phyloP scores from a whole-genome alignment of 192 early-diverging fungal genomes.

The Coemansia brasiliensis region DNA sequence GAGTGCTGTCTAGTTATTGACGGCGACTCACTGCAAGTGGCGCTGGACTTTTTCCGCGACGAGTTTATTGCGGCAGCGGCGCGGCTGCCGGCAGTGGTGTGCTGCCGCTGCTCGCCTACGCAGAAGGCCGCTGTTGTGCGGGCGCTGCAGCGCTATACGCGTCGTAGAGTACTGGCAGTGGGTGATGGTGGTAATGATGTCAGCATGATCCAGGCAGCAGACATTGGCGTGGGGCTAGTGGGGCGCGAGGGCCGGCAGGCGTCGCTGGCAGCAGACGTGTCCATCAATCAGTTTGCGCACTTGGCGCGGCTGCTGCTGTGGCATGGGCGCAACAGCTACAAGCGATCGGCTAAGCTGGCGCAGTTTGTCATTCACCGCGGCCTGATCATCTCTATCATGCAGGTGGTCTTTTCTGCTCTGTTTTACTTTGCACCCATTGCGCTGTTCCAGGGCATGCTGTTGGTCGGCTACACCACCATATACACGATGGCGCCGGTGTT shows the following conservation, averaged over 20 bases:
- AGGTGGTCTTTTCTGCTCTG: conserved; percentile 93
- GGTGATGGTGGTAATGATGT: conserved; percentile 99
- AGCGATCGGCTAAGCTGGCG: conserved; percentile 87
- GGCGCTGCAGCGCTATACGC: conserved; percentile 72
- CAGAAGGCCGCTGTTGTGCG: conserved; percentile 92
- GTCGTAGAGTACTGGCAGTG: conserved; percentile 80
- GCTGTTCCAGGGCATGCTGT: conserved; percentile 83
- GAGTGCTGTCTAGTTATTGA: conserved; percentile 89
- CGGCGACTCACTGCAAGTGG: conserved; percentile 84
- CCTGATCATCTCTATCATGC: conserved; percentile 96
- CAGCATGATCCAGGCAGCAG: conserved; percentile 93
- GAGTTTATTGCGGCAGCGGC: conserved; percentile 81
- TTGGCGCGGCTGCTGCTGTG: conserved; percentile 85
- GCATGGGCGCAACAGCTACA: conserved; percentile 95
- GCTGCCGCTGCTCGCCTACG: conserved; percentile 94
- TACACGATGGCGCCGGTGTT: conserved; percentile 98
- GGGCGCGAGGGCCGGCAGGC: conserved; percentile 97
- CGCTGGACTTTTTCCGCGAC: conserved; percentile 68
- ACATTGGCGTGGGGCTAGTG: conserved; percentile 96
- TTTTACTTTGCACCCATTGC: conserved; percentile 98
- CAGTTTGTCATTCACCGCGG: conserved; percentile 98
- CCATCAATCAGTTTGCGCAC: conserved; percentile 83
- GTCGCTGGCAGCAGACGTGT: conserved; percentile 91
- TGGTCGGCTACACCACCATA: conserved; percentile 92
- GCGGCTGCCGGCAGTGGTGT: conserved; percentile 82